Evolutionary conservation across 371 early-diverging fungal genomes (phyloP).

Genomic region (Haplosporangium sp.): DNA sequence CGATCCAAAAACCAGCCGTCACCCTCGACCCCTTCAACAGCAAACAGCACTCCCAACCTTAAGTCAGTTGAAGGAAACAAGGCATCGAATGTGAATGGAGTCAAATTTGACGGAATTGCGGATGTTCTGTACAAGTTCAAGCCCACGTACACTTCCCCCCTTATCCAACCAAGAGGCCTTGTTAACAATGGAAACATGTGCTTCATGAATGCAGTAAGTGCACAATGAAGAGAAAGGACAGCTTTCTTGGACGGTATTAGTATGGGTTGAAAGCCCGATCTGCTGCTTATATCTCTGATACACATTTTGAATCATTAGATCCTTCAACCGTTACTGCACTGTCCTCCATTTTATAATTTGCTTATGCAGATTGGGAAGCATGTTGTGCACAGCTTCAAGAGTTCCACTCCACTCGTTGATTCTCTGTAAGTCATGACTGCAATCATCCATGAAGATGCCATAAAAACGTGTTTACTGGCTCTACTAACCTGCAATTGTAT

Average conservation of each 20-base stretch:
- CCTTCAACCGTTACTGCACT: slow-evolving; percentile 88
- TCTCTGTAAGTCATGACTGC: slow-evolving; percentile 71
- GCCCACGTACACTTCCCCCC: slow-evolving; percentile 60
- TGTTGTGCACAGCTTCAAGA: slow-evolving; percentile 77
- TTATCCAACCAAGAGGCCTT: slow-evolving; percentile 90
- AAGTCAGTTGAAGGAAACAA: slow-evolving; percentile 27
- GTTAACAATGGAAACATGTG: slow-evolving; percentile 97
- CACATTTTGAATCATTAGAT: slow-evolving; percentile 58
- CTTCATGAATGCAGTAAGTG: slow-evolving; percentile 91
- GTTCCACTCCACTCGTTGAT: slow-evolving; percentile 83
- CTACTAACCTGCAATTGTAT: not conserved
- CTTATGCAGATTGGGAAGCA: slow-evolving; percentile 73
- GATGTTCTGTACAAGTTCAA: slow-evolving; percentile 69
- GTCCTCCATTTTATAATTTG: slow-evolving; percentile 90
- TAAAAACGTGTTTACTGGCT: not conserved
- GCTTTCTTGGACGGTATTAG: not conserved
- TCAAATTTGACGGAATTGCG: slow-evolving; percentile 65
- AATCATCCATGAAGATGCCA: not conserved
- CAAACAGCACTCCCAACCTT: slow-evolving; percentile 22
- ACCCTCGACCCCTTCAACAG: slow-evolving; percentile 8
- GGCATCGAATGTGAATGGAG: slow-evolving; percentile 35
- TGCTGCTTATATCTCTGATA: not conserved
- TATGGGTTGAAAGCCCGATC: not conserved
- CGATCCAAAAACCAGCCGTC: slow-evolving; percentile 53
- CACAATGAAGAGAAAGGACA: not conserved